Evolutionary conservation across 1,139 yeast genomes (phyloP), one percentile per base, ranked within the genome.

Genomic region (Suhomyces atakaporum): DNA sequence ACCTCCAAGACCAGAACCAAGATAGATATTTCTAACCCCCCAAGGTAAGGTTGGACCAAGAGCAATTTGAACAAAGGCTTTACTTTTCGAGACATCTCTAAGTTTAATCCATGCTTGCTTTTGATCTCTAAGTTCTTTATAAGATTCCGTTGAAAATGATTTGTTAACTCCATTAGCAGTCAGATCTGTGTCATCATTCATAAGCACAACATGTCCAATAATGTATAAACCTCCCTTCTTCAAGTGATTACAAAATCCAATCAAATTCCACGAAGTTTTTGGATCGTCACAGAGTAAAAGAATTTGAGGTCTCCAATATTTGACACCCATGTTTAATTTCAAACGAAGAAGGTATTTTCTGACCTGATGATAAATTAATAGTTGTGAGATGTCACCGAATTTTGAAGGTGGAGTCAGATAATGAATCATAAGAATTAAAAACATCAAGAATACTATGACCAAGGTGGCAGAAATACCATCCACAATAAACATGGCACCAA

Each of bases 301-400:
- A 24, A 92, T 84, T 58, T 92, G 98, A 0, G 98, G 98, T 47
- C 98, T 73, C 98, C 98, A 92, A 55, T 88, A 90, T 60, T 92
- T 92, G 33, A 92, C 96, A 56, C 92, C 95, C 67, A 70, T 66
- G 52, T 92, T 96, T 47, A 88, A 87, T 43, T 88, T 78, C 30
- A 92, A 69, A 36, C 95, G 70, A 36, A 89, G 65, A 30, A 92
- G 67, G 54, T 92, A 92, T 56, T 92, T 92, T 44, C 98, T 71
- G 4, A 92, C 97, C 60, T 92, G 98, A 55, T 92, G 98, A 59
- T 92, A 92, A 36, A 92, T 90, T 45, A 92, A 71, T 31, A 89
- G 78, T 61, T 92, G 97, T 2, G 97, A 89, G 18, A 92, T 96
- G 62, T 92, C 98, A 22, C 98, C 98, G 87, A 96, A 92, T 25